Conservation (phyloP, 345 rosid species). For the Corchorus olitorius region DNA sequence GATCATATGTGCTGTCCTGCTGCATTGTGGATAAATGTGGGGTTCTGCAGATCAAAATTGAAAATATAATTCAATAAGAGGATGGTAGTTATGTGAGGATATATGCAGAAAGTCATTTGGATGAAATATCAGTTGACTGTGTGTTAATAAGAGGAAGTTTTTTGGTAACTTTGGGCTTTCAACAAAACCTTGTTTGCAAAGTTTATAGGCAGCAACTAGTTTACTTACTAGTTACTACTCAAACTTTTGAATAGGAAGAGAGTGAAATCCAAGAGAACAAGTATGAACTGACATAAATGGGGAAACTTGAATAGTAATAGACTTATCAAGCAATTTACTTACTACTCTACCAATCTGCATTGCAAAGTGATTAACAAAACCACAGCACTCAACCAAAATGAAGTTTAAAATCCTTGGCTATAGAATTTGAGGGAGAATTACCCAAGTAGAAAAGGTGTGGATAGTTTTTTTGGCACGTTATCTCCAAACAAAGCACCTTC, state of each 20-base stretch:
- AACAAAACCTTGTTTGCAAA: neutral
- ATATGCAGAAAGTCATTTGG: neutral
- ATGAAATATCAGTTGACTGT: neutral
- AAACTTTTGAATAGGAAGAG: neutral
- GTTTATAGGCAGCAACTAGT: neutral
- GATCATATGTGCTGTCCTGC: conserved; percentile 66
- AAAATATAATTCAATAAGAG: neutral
- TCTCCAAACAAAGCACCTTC: conserved; percentile 60
- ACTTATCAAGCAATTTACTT: conserved; percentile 2
- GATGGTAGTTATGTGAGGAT: neutral
- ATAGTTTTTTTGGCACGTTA: conserved; percentile 44
- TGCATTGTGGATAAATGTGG: conserved; percentile 70
- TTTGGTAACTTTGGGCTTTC: conserved; percentile 6
- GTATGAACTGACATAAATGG: neutral
- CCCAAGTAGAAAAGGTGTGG: conserved; percentile 56
- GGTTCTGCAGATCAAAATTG: conserved; percentile 43
- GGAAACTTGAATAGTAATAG: neutral
- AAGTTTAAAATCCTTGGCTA: neutral
- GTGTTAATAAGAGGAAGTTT: neutral
- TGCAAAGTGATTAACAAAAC: neutral
- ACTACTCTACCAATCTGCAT: neutral
- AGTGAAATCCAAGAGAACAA: neutral
- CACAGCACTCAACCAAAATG: neutral
- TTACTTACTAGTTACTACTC: neutral
- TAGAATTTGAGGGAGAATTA: conserved; percentile 17